phyloP scores from a whole-genome alignment of 306 rosid genomes.

The Vicia sativa region DNA sequence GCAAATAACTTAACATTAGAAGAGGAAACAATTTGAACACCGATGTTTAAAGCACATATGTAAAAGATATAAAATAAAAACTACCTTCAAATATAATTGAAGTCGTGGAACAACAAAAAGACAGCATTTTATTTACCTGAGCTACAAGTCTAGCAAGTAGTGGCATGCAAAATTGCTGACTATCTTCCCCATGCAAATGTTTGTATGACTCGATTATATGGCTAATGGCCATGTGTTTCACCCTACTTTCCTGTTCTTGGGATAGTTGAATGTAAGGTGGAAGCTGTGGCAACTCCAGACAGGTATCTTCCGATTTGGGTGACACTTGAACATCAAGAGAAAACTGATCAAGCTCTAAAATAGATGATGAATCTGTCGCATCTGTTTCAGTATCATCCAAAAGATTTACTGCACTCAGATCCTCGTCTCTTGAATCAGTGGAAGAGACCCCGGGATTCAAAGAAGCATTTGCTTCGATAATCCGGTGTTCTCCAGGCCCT shows the following conservation, averaged over 20 bases:
- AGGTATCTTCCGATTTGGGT: conserved; percentile 74
- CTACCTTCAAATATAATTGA: conserved; percentile 20
- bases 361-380: conserved; percentile 54
- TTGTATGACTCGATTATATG: conserved; percentile 73
- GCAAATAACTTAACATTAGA: conserved; percentile 26
- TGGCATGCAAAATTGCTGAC: conserved; percentile 74
- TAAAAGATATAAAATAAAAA: conserved; percentile 9
- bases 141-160: conserved; percentile 92
- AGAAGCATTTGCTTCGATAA: conserved; percentile 46
- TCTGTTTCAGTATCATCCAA: conserved; percentile 50
- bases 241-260: conserved; percentile 64
- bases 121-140: conserved; percentile 61
- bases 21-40: conserved; percentile 15
- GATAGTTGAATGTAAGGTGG: conserved; percentile 77
- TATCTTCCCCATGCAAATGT: conserved; percentile 60
- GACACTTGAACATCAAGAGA: conserved; percentile 57
- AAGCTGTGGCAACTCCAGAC: conserved; percentile 74
- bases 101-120: conserved; percentile 7
- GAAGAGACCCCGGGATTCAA: conserved; percentile 53
- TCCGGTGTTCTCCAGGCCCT: conserved; percentile 49
- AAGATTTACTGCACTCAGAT: conserved; percentile 45
- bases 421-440: conserved; percentile 54
- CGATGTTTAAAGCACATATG: conserved; percentile 23
- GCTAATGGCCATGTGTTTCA: conserved; percentile 70
- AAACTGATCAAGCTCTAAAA: conserved; percentile 65